These are phyloP conservation scores for Claviceps sorghi DNA, from an alignment of 2,329 filamentous ascomycete species.

Conservation along the genomic window DNA sequence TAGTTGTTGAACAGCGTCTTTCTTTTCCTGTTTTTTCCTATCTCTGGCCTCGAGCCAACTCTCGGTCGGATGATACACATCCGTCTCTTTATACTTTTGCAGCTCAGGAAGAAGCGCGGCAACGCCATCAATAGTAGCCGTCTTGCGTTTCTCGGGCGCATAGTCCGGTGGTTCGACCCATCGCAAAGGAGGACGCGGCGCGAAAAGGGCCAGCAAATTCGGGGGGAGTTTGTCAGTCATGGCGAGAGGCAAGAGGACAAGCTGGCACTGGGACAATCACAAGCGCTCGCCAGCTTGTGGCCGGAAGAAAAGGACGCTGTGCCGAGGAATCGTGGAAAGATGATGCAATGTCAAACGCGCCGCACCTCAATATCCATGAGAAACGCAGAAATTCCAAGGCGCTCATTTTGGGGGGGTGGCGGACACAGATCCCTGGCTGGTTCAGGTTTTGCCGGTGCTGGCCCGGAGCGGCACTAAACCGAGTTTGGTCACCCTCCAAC, in stretches of 20 bases:
- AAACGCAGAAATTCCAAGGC: constrained; percentile 10
- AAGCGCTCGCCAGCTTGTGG: not conserved
- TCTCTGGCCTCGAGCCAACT: constrained; percentile 85
- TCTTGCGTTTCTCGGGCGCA: constrained; percentile 68
- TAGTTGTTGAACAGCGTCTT: constrained; percentile 48
- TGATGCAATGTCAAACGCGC: constrained; percentile 6
- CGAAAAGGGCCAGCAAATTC: constrained; percentile 85
- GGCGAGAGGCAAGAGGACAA: constrained; percentile 1
- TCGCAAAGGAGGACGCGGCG: constrained; percentile 79
- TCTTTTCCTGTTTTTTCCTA: constrained; percentile 69
- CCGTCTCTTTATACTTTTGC: constrained; percentile 62
- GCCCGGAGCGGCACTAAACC: constrained; percentile 14
- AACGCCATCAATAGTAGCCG: constrained; percentile 56
- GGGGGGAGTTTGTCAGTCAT: constrained; percentile 98
- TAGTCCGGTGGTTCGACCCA: constrained; percentile 75
- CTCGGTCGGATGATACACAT: constrained; percentile 68
- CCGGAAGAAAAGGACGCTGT: not conserved
- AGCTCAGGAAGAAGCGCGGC: constrained; percentile 61
- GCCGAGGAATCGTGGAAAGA: not conserved
- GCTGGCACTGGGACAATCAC: constrained; percentile 1
- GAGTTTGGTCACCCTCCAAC: constrained; percentile 4
- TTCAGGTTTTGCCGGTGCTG: constrained; percentile 11
- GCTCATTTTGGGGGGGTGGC: not conserved
- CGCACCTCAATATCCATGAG: constrained; percentile 3
- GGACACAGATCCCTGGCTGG: not conserved